Base-by-base conservation (phyloP, 176 grass and related monocot species). In the Triticum urartu region DNA sequence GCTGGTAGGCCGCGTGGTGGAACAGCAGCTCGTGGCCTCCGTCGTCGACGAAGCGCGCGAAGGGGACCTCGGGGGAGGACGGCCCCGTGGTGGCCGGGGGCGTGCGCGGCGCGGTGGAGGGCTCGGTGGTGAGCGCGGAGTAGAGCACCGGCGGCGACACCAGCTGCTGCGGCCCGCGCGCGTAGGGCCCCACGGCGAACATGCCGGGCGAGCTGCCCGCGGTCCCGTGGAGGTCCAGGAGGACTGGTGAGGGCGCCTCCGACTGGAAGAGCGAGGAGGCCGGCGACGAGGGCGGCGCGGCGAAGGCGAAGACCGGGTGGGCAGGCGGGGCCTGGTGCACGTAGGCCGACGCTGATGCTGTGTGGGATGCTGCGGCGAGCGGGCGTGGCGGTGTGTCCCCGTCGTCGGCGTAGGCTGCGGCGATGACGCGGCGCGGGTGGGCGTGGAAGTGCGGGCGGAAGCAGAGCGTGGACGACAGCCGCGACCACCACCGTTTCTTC, bases 41-140 rank as follows among this genome's bases (percentile, higher is more conserved):
- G 39, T 42, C 39, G 70, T 11, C 50, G 25, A 25, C 68, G 72
- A 40, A 89, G 47, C 85, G 65, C 0, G 94, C 94, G 86, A 91
- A 96, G n/a, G 94, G 94, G 9, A 96, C 94, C 80, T 96, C 94
- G n/a, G 94, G 94, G 34, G 91, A 96, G 22, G 91, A 87, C 20
- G 94, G 90, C 56, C 63, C 92, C 60, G 93, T 95, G 39, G 36
- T 8, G 73, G 61, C 25, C 33, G 89, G 91, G 0, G 94, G 94
- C 21, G 94, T 96, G 21, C 91, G 67, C n/a, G 94, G 91, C 34
- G 94, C 91, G 48, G 94, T 96, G 74, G 94, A 96, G 7, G 94
- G 94, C 56, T 91, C 94, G 1, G 94, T 96, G 39, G 88, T 83
- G n/a, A 89, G 87, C 15, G 94, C 83, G 24, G 89, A 96, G 73